Percentiles rank a stretch among this genome's conserved stretches.
Evolutionary conservation across 2,329 filamentous ascomycete species (phyloP).

Genomic region (Furcasterigmium furcatum): DNA sequence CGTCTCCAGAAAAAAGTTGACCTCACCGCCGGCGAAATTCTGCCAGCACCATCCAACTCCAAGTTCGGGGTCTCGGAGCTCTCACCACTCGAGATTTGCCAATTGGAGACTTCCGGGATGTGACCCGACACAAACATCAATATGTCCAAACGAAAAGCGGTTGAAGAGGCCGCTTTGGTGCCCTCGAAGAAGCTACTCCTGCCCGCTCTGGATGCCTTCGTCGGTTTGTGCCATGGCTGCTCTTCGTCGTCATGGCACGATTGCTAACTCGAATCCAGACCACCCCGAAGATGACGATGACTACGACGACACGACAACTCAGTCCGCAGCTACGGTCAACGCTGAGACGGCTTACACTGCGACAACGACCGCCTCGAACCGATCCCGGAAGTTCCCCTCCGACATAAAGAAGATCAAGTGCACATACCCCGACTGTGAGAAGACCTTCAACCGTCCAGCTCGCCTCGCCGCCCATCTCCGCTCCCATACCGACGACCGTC

Average conservation of each 20-base stretch:
- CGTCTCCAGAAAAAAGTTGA: too few relatives aligned
- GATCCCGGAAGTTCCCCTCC: constrained; percentile 54
- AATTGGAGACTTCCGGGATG: not conserved
- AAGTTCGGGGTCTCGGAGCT: too few relatives aligned
- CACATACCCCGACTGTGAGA: constrained; percentile 69
- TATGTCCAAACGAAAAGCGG: constrained; percentile 12
- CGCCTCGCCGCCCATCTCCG: constrained; percentile 76
- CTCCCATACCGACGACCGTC: constrained; percentile 81
- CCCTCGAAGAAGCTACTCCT: constrained; percentile 6
- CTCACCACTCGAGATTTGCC: not conserved
- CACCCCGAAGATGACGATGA: constrained; percentile 9
- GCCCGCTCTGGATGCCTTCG: not conserved
- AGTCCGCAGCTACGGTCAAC: constrained; percentile 9
- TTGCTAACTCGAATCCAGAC: not conserved
- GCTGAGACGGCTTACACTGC: constrained; percentile 11
- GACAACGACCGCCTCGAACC: constrained; percentile 10
- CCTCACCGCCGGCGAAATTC: too few relatives aligned
- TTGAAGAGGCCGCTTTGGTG: not conserved
- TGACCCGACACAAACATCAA: not conserved
- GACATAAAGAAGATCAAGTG: constrained; percentile 77
- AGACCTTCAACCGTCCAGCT: constrained; percentile 84
- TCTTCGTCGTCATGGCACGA: too few relatives aligned
- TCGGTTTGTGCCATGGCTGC: constrained; percentile 2
- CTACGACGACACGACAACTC: constrained; percentile 12
- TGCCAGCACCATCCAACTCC: too few relatives aligned